phyloP scores from a whole-genome alignment of 1,284 basidiomycete genomes.

The Hypsizygus ulmarius region DNA sequence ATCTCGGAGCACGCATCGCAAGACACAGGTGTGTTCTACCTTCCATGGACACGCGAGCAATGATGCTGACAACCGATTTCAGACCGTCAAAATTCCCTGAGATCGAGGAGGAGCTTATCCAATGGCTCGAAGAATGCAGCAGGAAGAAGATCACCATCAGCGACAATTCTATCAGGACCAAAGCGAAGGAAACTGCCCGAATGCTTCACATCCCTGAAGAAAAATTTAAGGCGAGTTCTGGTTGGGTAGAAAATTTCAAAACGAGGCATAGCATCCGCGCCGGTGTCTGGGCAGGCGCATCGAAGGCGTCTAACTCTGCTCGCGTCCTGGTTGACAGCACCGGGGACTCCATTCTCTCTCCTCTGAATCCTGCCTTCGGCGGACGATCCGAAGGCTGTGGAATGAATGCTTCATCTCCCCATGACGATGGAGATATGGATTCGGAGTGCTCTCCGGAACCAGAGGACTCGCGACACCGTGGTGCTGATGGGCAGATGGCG shows the following conservation, averaged over 20 bases:
- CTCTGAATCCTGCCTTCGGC: constrained; percentile 37
- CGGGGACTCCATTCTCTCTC: constrained; percentile 25
- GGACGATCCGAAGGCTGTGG: constrained; percentile 24
- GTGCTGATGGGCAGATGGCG: constrained; percentile 11
- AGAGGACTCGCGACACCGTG: constrained; percentile 7
- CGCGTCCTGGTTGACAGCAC: constrained; percentile 27
- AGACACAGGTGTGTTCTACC: constrained; percentile 57
- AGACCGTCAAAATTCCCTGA: constrained; percentile 78
- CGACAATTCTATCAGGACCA: constrained; percentile 68
- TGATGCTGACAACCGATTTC: constrained; percentile 11
- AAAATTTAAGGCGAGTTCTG: constrained; percentile 85
- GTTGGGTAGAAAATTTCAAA: constrained; percentile 93
- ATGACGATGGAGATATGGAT: constrained; percentile 20
- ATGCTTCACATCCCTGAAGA: constrained; percentile 57
- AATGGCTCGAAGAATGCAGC: constrained; percentile 58
- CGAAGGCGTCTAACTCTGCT: constrained; percentile 26
- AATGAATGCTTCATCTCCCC: constrained; percentile 6
- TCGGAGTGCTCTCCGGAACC: constrained; percentile 14
- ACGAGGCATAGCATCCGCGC: constrained; percentile 70
- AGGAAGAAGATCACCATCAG: constrained; percentile 53
- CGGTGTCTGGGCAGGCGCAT: constrained; percentile 54
- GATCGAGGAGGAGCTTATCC: constrained; percentile 63
- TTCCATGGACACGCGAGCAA: constrained; percentile 10
- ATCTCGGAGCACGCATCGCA: constrained; percentile 53
- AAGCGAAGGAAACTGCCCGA: constrained; percentile 69